Base-by-base conservation (phyloP, 495 filamentous ascomycete genomes). In the Durotheca rogersii region DNA sequence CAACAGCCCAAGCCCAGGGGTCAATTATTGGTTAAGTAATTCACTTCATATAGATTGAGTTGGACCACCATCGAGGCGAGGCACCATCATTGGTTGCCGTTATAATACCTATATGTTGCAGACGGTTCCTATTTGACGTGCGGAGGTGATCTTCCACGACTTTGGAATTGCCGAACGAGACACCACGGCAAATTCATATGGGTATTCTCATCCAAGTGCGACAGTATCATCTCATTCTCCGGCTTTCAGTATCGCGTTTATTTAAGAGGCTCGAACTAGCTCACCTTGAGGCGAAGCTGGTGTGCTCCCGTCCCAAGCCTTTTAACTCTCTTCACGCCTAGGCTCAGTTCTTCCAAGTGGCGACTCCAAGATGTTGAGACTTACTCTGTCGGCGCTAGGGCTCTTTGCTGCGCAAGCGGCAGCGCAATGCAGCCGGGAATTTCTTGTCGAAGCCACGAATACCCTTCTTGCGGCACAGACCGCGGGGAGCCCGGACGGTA, bases 401-500 rank as follows among this genome's bases (percentile, higher is more conserved):
- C 40, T 64, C n/a, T 23, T 61, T 17, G 58, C 61, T 18, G 40
- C 31, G 21, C 45, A 54, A 9, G 51, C 31, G 0, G 41, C 48
- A 1, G 64, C 64, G 19, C 60, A 64, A 44, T 75, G 72, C 58
- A 69, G 62, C 5, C 68, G 70, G 16, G 70, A 68, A 32, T 53
- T 60, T 41, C 75, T 79, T 44, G 60, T 67, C 15, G 60, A 61
- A 18, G 56, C 56, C 7, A 71, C 75, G 2, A 66, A 72, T 40
- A 61, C 56, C 47, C 68, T 74, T 36, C 44, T 80, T n/a, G 62
- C 62, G 6, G 73, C 77, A 0, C 75, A 78, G 43, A 66, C 61
- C 1, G 61, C 67, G 2, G 75, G 74, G 38, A 56, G 58, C 9
- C 64, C 68, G n/a, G 40, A 36, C 21, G 18, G 20, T 10, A 57